A percentile compares a stretch with the other conserved stretches of the same genome.
Evolutionary conservation across 2,329 filamentous ascomycete species (phyloP).

Genomic region (Penicillium sp.): DNA sequence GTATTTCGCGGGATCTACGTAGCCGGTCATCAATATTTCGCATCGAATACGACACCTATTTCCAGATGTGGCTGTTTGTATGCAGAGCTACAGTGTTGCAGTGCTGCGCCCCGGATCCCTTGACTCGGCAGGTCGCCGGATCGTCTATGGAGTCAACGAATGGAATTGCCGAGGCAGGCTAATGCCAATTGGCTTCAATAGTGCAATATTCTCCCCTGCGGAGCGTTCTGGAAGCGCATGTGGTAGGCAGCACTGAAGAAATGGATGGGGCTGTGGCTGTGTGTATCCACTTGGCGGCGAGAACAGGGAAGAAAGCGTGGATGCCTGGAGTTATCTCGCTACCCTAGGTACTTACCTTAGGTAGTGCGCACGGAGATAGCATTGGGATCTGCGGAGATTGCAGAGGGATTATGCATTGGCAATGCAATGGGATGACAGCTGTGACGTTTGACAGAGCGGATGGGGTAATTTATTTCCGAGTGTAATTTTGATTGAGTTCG

Average conservation of each 20-base stretch:
- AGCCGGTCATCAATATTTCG: too few relatives aligned
- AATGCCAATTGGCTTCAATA: slow-evolving; percentile 11
- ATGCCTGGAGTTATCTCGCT: slow-evolving; percentile 8
- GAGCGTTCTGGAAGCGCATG: slow-evolving; percentile 7
- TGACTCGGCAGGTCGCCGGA: slow-evolving; percentile 10
- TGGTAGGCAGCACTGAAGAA: slow-evolving; percentile 22
- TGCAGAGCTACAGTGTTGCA: too few relatives aligned
- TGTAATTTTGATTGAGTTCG: not conserved
- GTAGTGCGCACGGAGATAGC: too few relatives aligned
- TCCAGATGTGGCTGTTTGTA: too few relatives aligned
- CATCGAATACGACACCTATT: too few relatives aligned
- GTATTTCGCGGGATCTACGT: too few relatives aligned
- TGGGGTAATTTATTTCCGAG: not conserved
- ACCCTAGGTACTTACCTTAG: too few relatives aligned
- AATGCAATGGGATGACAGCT: not conserved
- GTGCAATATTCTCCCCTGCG: not conserved
- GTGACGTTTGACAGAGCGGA: not conserved
- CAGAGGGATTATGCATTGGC: too few relatives aligned
- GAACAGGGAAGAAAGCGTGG: not conserved
- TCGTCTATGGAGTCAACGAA: slow-evolving; percentile 10
- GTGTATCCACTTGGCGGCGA: not conserved
- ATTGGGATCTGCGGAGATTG: not conserved
- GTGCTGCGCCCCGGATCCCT: not conserved
- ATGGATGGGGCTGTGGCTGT: slow-evolving; percentile 21
- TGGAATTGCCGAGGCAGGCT: slow-evolving; percentile 18